Conservation (phyloP, 164 flowering plant genomes). For the Dillenia suffruticosa region DNA sequence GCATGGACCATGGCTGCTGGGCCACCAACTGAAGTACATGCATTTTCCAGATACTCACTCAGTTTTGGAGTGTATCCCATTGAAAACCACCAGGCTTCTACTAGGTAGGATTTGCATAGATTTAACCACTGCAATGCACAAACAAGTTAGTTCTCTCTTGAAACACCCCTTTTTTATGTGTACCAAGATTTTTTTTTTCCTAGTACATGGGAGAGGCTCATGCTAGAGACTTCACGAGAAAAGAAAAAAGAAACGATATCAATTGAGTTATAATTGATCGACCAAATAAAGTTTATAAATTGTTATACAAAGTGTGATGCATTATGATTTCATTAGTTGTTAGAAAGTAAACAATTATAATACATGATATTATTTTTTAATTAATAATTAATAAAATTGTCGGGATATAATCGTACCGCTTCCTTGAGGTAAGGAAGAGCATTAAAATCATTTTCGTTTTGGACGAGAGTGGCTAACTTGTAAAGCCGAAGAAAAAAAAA, state of each 20-base stretch:
- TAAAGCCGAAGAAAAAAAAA: too few relatives aligned
- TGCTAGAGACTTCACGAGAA: too few relatives aligned
- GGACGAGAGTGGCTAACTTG: not conserved
- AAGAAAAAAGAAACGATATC: too few relatives aligned
- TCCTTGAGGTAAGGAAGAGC: slow-evolving; percentile 15
- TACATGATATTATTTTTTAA: not conserved
- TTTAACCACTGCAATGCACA: slow-evolving; percentile 17
- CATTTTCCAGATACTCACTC: slow-evolving; percentile 23
- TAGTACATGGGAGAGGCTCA: too few relatives aligned
- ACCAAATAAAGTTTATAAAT: not conserved
- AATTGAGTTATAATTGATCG: too few relatives aligned
- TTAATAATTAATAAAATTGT: too few relatives aligned
- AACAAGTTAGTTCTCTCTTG: not conserved
- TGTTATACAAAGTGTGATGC: not conserved
- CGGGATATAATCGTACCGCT: slow-evolving; percentile 6
- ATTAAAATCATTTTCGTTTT: slow-evolving; percentile 11
- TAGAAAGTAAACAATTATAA: too few relatives aligned
- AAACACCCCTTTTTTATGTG: too few relatives aligned
- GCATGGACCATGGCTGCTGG: slow-evolving; percentile 16
- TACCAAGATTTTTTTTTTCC: too few relatives aligned
- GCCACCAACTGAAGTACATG: slow-evolving; percentile 24
- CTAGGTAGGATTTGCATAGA: slow-evolving; percentile 17
- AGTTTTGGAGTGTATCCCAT: slow-evolving; percentile 18
- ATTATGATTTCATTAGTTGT: not conserved
- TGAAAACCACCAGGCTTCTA: slow-evolving; percentile 24